These are phyloP conservation scores for Penicillium riverlandense DNA, from an alignment of 495 filamentous ascomycete species.

Conservation along the genomic window DNA sequence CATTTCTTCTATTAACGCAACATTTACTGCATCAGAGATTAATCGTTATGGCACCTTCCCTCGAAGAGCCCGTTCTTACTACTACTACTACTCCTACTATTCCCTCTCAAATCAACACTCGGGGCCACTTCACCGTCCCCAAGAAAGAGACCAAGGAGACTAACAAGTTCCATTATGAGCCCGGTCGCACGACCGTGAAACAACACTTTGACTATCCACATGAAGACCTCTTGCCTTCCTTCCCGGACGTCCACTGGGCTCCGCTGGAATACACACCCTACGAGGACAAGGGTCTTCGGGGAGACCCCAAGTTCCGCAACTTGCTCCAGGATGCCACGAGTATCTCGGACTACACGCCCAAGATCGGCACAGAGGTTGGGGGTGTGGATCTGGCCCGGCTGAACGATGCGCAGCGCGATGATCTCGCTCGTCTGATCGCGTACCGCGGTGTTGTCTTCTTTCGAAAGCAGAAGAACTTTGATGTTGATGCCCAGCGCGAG, in stretches of 20 bases:
- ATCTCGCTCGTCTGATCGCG: constrained; percentile 65
- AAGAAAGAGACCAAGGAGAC: constrained; percentile 12
- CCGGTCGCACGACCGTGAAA: constrained; percentile 40
- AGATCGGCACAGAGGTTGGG: constrained; percentile 66
- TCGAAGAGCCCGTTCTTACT: constrained; percentile 17
- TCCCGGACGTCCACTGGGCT: constrained; percentile 50
- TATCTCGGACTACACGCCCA: constrained; percentile 57
- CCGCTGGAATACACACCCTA: constrained; percentile 44
- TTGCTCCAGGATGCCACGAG: constrained; percentile 43
- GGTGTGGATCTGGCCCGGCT: constrained; percentile 63
- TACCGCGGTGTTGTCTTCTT: constrained; percentile 70
- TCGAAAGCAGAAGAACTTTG: constrained; percentile 57
- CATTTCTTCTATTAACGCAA: too few relatives aligned
- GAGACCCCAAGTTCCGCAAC: constrained; percentile 48
- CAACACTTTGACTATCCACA: constrained; percentile 45
- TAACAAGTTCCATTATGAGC: constrained; percentile 37
- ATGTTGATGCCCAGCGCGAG: constrained; percentile 58
- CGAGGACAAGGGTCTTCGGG: constrained; percentile 45
- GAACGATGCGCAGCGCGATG: constrained; percentile 63
- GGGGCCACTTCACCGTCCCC: constrained; percentile 8
- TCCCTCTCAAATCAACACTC: neutral
- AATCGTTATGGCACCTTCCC: constrained; percentile 25
- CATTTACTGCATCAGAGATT: too few relatives aligned
- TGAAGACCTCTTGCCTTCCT: constrained; percentile 48
- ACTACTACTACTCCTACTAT: too few relatives aligned